Percentiles rank a stretch among this genome's conserved stretches.
phyloP scores from a whole-genome alignment of 305 asterid species.

The Solanum hybrid region DNA sequence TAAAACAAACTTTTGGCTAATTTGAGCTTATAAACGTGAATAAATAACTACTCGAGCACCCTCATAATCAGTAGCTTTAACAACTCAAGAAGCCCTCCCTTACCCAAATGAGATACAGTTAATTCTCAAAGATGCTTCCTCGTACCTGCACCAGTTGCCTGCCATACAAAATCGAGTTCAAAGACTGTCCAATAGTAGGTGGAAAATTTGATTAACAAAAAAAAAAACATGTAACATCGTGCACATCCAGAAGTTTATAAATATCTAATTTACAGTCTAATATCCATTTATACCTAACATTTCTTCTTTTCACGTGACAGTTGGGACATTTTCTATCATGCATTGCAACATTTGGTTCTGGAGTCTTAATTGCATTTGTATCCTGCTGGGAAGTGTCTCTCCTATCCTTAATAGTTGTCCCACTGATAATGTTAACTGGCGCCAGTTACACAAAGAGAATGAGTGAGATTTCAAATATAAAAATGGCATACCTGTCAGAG shows the following conservation, averaged over 20 bases:
- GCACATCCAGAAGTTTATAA: neutral
- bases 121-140: neutral
- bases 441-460: constrained; percentile 64
- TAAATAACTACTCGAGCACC: neutral
- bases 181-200: neutral
- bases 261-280: neutral
- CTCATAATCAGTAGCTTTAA: neutral
- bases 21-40: neutral
- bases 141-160: neutral
- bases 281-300: neutral
- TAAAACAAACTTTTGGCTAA: neutral
- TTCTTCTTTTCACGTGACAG: constrained; percentile 31
- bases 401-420: constrained; percentile 62
- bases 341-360: constrained; percentile 63
- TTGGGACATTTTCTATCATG: constrained; percentile 75
- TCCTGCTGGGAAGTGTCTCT: constrained; percentile 88
- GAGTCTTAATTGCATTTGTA: constrained; percentile 62
- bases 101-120: neutral
- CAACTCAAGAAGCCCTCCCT: neutral
- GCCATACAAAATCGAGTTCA: neutral
- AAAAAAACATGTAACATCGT: neutral
- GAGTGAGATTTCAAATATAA: constrained; percentile 52
- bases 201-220: neutral
- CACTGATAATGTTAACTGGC: constrained; percentile 59
- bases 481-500: constrained; percentile 52